Evolutionary conservation across 495 filamentous ascomycete genomes (phyloP), one percentile per base, ranked within the genome.

Genomic region (Hypoxylon fragiforme): DNA sequence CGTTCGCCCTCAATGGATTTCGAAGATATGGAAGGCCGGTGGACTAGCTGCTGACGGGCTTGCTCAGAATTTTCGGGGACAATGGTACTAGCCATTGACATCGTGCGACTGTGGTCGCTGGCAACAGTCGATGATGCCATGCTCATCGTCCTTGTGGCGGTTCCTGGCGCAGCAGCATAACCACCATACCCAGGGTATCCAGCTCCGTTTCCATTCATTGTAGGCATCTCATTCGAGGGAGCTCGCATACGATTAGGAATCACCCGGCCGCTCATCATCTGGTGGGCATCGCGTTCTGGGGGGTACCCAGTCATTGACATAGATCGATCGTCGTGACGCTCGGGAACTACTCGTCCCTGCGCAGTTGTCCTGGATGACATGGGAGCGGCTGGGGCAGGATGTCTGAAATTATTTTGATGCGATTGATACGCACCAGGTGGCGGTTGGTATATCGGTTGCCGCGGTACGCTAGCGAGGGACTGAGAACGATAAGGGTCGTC

Each of bases 231-330:
- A 18, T 70, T 68, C 22, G 66, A 70, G 3, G 72, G 74, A 8
- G 73, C 73, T 49, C 75, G 78, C 57, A 50, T 56, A 30, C 79
- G 69, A 47, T 79, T 80, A 4, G 80, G 95, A 62, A 99, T 96
- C 0, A 95, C 79, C 48, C 95, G 81, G 43, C 95, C 95, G 60
- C 88, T 96, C 81, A 88, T 89, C 15, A 91, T 96, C 63, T 96
- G 94, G 47, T 85, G 79, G 49, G 87, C 77, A 49, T 97, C 90
- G 39, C 82, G 79, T 53, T 92, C 89, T 12, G 74, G 69, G 16
- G 85, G 79, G 66, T 96, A 96, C 2, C 87, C 87, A 12, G 85
- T 91, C 84, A 99, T 85, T 20, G 92, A 95, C 94, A 97, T 97
- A 41, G 94, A 84, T 41, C 95, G 81, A 65, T 97, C 92, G 64